These are phyloP conservation scores for Diplocarpon mali DNA, from an alignment of 2,329 filamentous ascomycete genomes.

Conservation along the genomic window DNA sequence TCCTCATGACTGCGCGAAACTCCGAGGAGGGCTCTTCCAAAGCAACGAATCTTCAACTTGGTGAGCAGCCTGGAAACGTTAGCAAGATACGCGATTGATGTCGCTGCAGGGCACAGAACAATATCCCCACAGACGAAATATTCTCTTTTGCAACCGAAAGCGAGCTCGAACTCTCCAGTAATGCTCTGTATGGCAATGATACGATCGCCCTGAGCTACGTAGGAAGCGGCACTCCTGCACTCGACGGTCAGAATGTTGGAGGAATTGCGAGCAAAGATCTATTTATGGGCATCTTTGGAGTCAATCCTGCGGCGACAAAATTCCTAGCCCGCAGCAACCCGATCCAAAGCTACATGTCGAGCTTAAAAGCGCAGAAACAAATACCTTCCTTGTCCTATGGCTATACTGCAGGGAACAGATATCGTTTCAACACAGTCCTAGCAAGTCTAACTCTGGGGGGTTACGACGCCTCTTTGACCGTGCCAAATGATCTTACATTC, in stretches of 20 bases:
- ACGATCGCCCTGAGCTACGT: conserved; percentile 13
- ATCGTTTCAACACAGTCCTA: conserved; percentile 24
- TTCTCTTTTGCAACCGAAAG: conserved; percentile 16
- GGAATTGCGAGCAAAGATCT: conserved; percentile 25
- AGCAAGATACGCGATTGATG: background rate
- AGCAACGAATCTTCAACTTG: conserved; percentile 29
- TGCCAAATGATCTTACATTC: conserved; percentile 30
- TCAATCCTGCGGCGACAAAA: conserved; percentile 16
- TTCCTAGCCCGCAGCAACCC: conserved; percentile 11
- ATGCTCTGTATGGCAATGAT: conserved; percentile 19
- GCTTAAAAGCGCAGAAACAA: conserved; percentile 28
- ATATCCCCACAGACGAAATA: conserved; percentile 7
- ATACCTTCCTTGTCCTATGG: conserved; percentile 34
- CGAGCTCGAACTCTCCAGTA: conserved; percentile 10
- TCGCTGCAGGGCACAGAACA: conserved; percentile 12
- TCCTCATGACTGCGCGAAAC: conserved; percentile 26
- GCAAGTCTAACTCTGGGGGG: conserved; percentile 26
- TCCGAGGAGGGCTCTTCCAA: conserved; percentile 29
- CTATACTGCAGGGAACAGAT: conserved; percentile 33
- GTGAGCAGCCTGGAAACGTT: conserved; percentile 11
- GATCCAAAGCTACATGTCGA: conserved; percentile 29
- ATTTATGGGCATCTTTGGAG: conserved; percentile 20
- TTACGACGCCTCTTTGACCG: conserved; percentile 32
- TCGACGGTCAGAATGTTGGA: conserved; percentile 19
- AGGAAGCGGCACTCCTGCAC: conserved; percentile 8